Evolutionary conservation across 495 filamentous ascomycete species (phyloP), one percentile per base, ranked within the genome.

Genomic region (Trypethelium eluteriae): DNA sequence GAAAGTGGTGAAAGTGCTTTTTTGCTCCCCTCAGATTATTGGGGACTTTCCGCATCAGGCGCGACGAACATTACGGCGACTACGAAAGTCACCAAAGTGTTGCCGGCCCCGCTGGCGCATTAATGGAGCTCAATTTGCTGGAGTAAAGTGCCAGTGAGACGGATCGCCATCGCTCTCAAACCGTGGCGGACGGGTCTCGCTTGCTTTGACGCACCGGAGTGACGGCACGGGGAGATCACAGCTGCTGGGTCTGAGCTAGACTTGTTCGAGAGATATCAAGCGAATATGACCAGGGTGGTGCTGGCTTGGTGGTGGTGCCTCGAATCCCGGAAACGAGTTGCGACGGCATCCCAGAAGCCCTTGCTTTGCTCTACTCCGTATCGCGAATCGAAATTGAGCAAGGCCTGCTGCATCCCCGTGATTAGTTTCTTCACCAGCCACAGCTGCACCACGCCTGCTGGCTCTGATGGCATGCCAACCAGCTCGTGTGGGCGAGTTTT

Each of bases 211-310:
- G 53, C 53, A 59, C 53, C 41, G 53, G 53, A 59, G 53, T 35
- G 53, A 59, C 53, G 53, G 53, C 53, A 59, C 53, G 53, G 53
- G 53, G 25, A 59, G 53, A 59, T 59, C 53, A 59, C 53, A 59
- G 53, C 53, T 59, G 53, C 53, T 59, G 53, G 53, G 32, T 35
- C 32, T 32, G 11, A 36, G n/a, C 53, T 59, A 59, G 18, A 18
- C 53, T 14, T 11, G 11, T 35, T 59, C 25, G n/a, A 36, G 53
- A 36, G 36, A 59, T 35, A 59, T 35, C 18, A 35, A 59, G 53
- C 53, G 53, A 59, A 32, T 59, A 32, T 36, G 53, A 59, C 53
- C 7, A 44, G 41, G 41, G 41, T 7, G 41, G 6, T 44, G 7
- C 34, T 59, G 25, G 34, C 53, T 35, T 59, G 25, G 53, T 36